A percentile compares a stretch with the other conserved stretches of the same genome.
Conservation (phyloP, 345 rosid species). For the Populus deltoides region DNA sequence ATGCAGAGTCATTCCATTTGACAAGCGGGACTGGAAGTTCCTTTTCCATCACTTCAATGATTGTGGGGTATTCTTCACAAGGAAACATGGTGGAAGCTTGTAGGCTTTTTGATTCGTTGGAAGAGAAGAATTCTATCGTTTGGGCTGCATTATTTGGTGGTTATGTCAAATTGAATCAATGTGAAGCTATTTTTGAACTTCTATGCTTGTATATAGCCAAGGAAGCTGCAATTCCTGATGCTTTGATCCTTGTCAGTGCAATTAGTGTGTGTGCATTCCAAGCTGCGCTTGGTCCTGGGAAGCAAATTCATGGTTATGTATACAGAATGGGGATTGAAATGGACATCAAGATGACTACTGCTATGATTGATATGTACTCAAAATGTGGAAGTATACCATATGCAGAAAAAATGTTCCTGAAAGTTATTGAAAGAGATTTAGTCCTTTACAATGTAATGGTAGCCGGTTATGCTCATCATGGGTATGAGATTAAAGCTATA, state of each 20-base stretch:
- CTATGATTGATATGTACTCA: slow-evolving; percentile 60
- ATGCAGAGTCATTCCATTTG: slow-evolving; percentile 44
- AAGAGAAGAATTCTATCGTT: slow-evolving; percentile 31
- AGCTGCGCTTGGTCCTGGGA: slow-evolving; percentile 50
- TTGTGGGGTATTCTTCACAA: slow-evolving; percentile 47
- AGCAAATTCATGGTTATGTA: slow-evolving; percentile 50
- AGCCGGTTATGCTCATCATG: slow-evolving; percentile 58
- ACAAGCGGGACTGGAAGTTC: slow-evolving; percentile 32
- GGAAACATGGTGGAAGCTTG: slow-evolving; percentile 50
- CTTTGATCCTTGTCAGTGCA: slow-evolving; percentile 47
- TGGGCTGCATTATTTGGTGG: slow-evolving; percentile 56
- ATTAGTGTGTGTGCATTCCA: slow-evolving; percentile 46
- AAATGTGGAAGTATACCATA: slow-evolving; percentile 54
- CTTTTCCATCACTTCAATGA: slow-evolving; percentile 55
- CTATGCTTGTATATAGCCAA: slow-evolving; percentile 21
- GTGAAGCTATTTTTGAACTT: slow-evolving; percentile 43
- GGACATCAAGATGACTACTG: slow-evolving; percentile 48
- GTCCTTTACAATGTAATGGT: slow-evolving; percentile 53
- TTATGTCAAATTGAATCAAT: slow-evolving; percentile 38
- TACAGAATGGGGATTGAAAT: slow-evolving; percentile 38
- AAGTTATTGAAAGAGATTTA: slow-evolving; percentile 42
- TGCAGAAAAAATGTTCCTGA: slow-evolving; percentile 38
- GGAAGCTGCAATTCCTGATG: slow-evolving; percentile 28
- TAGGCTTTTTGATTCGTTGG: slow-evolving; percentile 42
- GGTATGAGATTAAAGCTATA: slow-evolving; percentile 45